Base-by-base conservation (phyloP, 1,139 yeast genomes). In the Hansenula anomala region DNA sequence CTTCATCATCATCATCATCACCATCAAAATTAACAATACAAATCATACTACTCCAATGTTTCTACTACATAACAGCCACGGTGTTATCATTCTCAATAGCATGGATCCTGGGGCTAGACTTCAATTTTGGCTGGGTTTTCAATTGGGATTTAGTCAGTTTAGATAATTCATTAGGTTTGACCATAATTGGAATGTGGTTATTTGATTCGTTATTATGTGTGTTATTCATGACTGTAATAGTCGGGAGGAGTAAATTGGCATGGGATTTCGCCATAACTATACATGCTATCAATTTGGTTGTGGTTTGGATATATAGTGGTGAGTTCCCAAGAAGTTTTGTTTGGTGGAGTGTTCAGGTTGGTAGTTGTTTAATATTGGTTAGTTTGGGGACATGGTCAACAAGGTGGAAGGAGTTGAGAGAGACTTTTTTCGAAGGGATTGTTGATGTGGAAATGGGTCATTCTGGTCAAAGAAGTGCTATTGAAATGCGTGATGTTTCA, bases 191-290 rank as follows among this genome's bases (percentile, higher is more conserved):
- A 13, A 61, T 89, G 45, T 90, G 97, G 97, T 67, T 90, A 13
- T 63, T 87, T 40, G 95, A 86, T 58, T 73, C 96, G 1, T 67
- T 84, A 38, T 59, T 82, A 16, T 81, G 90, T 54, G 96, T 89
- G 2, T 62, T 87, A 15, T 88, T 88, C 54, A 80, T 92, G 55
- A 87, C 96, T 1, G 64, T 89, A 5, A 80, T 90, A 18, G 96
- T 92, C 15, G 97, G 97, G 0, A 69, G 97, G 44, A 84, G 95
- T 30, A 92, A 90, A 60, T 66, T 92, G 42, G 97, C 97, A 0
- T 84, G 96, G 85, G 98, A 92, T 61, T 92, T 90, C 65, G 96
- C 96, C 12, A 58, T 92, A 26, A 90, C 98, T 0, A 66, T 92
- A 14, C 97, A 92, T 60, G 79, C 86, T 15, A 75, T 92, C 38